phyloP scores from a whole-genome alignment of 257 asterid species.

The Jasminum sambac region DNA sequence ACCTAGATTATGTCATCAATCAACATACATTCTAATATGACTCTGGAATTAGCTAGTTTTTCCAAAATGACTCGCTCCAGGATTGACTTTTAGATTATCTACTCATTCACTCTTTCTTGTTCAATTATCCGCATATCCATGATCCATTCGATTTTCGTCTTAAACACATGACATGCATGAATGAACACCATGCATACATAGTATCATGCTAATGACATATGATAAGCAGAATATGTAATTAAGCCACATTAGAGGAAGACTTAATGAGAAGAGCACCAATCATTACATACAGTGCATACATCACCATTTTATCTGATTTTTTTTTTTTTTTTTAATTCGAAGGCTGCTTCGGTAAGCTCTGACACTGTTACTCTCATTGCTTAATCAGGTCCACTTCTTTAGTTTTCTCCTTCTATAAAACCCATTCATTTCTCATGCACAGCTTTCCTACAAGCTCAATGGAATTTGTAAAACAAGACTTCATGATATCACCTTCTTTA shows the following conservation, averaged over 20 bases:
- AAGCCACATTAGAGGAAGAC: constrained; percentile 22
- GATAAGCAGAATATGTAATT: constrained; percentile 23
- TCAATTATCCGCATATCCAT: background rate
- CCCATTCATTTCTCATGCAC: constrained; percentile 45
- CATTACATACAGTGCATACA: constrained; percentile 39
- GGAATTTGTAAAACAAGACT: constrained; percentile 17
- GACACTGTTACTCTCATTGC: constrained; percentile 29
- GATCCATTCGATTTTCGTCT: background rate
- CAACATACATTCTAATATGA: constrained; percentile 23
- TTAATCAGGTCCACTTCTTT: constrained; percentile 31
- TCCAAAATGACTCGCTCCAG: constrained; percentile 18
- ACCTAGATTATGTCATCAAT: constrained; percentile 56
- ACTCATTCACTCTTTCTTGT: constrained; percentile 13
- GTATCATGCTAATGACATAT: constrained; percentile 23
- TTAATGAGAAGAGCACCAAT: constrained; percentile 32
- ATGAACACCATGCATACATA: constrained; percentile 17
- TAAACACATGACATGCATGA: constrained; percentile 28
- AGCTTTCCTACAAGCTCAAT: constrained; percentile 30
- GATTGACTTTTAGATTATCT: constrained; percentile 35
- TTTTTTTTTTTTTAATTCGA: constrained; percentile 15
- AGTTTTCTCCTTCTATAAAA: constrained; percentile 54
- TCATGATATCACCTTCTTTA: constrained; percentile 17
- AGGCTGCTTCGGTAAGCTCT: constrained; percentile 50
- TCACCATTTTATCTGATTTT: constrained; percentile 35
- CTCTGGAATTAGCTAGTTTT: constrained; percentile 30